These are phyloP conservation scores for Symmetrospora coprosmae DNA, from an alignment of 768 basidiomycete species.

Conservation along the genomic window DNA sequence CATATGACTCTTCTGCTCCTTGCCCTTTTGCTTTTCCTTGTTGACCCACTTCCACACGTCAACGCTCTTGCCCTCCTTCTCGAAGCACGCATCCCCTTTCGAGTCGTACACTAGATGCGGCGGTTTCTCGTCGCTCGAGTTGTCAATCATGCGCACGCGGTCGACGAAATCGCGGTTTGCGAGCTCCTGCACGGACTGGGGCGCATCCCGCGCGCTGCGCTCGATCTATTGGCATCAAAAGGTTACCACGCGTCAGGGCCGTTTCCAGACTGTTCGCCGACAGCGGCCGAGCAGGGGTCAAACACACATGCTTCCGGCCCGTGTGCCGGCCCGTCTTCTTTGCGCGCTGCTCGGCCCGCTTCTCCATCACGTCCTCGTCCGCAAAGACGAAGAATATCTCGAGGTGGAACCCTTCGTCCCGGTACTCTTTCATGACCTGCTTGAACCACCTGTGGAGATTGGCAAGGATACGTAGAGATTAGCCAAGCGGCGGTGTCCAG, in stretches of 20 bases:
- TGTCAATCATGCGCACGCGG: constrained; percentile 33
- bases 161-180: constrained; percentile 23
- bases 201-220: constrained; percentile 19
- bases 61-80: background rate
- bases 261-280: constrained; percentile 4
- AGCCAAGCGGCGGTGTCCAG: background rate
- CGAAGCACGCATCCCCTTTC: constrained; percentile 29
- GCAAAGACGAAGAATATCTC: constrained; percentile 35
- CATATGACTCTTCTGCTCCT: background rate
- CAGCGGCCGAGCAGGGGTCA: background rate
- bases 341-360: constrained; percentile 29
- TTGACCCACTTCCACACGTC: constrained; percentile 1
- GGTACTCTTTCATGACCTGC: constrained; percentile 27
- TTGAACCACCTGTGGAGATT: constrained; percentile 28
- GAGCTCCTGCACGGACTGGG: constrained; percentile 23
- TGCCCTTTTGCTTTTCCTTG: background rate
- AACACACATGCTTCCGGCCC: background rate
- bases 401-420: constrained; percentile 28
- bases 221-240: constrained; percentile 22
- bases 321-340: constrained; percentile 30
- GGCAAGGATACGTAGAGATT: background rate
- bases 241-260: background rate
- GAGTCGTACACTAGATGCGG: constrained; percentile 33
- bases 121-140: constrained; percentile 28
- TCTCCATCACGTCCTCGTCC: constrained; percentile 30